Evolutionary conservation across 176 grass and related monocot species (phyloP).

Genomic region (Lolium multiflorum): DNA sequence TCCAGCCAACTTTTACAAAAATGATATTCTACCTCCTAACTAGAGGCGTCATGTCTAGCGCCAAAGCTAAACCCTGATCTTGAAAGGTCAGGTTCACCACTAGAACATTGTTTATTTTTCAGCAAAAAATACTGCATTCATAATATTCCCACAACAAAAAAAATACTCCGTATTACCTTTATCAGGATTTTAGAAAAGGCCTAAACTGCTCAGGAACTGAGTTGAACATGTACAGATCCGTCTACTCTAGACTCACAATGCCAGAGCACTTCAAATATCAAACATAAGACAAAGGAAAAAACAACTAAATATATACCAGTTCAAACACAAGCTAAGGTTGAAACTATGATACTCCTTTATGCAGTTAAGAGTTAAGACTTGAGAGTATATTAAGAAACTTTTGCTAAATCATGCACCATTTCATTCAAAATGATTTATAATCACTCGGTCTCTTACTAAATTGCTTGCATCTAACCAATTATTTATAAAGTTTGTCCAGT

Average conservation of each 20-base stretch:
- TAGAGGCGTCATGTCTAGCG: background rate
- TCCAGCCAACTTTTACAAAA: slow-evolving; percentile 15
- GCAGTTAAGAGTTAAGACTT: background rate
- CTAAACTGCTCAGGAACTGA: background rate
- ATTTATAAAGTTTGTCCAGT: slow-evolving; percentile 12
- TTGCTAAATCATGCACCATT: slow-evolving; percentile 17
- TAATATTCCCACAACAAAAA: background rate
- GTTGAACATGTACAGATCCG: background rate
- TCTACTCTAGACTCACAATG: slow-evolving; percentile 25
- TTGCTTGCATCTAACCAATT: slow-evolving; percentile 32
- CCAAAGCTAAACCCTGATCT: background rate
- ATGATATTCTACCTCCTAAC: background rate
- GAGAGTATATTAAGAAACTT: slow-evolving; percentile 26
- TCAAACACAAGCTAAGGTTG: background rate
- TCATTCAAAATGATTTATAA: background rate
- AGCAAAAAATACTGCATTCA: background rate
- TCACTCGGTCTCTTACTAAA: slow-evolving; percentile 1
- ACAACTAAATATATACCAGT: slow-evolving; percentile 25
- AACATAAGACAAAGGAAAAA: slow-evolving; percentile 24
- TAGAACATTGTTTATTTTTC: slow-evolving; percentile 6
- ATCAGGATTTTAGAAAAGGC: background rate
- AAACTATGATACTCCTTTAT: background rate
- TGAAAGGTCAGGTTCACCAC: slow-evolving; percentile 2
- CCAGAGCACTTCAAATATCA: slow-evolving; percentile 24
- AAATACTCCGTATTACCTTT: no score